Evolutionary conservation across 306 rosid genomes (phyloP), one percentile per base, ranked within the genome.

Genomic region (Crataegus laevigata): DNA sequence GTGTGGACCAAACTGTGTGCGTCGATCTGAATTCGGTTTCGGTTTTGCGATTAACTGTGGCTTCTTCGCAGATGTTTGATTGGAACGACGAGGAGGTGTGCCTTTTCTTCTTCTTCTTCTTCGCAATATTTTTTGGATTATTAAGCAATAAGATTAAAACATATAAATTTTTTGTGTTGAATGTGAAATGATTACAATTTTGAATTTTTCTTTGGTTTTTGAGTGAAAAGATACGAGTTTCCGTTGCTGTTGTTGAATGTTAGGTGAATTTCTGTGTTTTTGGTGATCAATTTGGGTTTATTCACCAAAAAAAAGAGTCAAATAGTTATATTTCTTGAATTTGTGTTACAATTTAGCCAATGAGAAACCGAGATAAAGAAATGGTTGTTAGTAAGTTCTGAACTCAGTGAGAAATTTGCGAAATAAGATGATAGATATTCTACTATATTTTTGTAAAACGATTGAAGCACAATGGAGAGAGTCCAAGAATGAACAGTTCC

Each of bases 41-140:
- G 68, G 61, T 32, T 79, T 83, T 64, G 87, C 76, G 79, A 66
- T 85, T 83, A 78, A 6, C 58, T 43, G 69, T 76, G 75, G 55
- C 43, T 50, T 77, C 78, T 68, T 81, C 77, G 75, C 87, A 82
- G 61, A 94, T 94, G 98, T 90, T 90, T 90, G 92, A 90, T 75
- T 90, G 96, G 96, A 85, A 84, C 92, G 90, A 88, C 82, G 84
- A 88, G 73, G 99, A 92, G 92, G 99, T 92, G 69, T 62, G 80
- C 64, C 55, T 5, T 58, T 65, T 28, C 34, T 26, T 57, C 14
- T 24, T 32, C 25, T 19, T 43, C 19, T 1, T 11, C 36, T 24
- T n/a, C 59, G 8, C 8, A n/a, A 6, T 15, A 28, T 42, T 22
- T 5, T 42, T 50, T 38, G 52, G 12, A 12, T 2, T 21, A 19